phyloP scores from a whole-genome alignment of 306 rosid genomes.

The Trifolium repens region DNA sequence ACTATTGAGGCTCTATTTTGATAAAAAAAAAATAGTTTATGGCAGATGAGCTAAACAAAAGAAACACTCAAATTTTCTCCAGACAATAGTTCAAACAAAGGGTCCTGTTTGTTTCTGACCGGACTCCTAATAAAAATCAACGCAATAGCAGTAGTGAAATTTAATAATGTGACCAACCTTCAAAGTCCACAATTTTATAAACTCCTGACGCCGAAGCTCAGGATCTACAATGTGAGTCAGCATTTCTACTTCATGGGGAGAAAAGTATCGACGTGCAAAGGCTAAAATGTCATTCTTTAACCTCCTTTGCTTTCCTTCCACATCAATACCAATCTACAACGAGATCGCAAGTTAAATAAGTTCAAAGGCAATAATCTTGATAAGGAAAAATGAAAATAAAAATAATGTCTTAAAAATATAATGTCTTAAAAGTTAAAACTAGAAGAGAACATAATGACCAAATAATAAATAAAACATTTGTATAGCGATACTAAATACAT shows the following conservation, averaged over 20 bases:
- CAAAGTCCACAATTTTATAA: slow-evolving; percentile 60
- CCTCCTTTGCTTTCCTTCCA: slow-evolving; percentile 80
- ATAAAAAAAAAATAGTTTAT: too few species aligned
- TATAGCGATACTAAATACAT: slow-evolving; percentile 51
- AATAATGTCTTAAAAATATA: background rate
- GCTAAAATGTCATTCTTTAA: slow-evolving; percentile 70
- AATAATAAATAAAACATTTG: background rate
- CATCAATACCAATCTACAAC: slow-evolving; percentile 87
- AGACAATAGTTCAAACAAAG: background rate
- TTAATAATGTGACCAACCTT: slow-evolving; percentile 44
- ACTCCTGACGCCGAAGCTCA: slow-evolving; percentile 77
- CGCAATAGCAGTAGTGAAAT: background rate
- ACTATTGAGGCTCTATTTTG: too few species aligned
- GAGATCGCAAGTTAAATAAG: slow-evolving; percentile 32
- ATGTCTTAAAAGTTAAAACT: background rate
- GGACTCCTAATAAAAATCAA: slow-evolving; percentile 19
- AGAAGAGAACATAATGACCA: slow-evolving; percentile 18
- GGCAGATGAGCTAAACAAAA: too few species aligned
- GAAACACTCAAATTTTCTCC: background rate
- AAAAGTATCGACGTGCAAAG: slow-evolving; percentile 80
- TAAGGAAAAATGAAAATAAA: slow-evolving; percentile 19
- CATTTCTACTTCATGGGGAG: slow-evolving; percentile 70
- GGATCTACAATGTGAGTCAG: slow-evolving; percentile 70
- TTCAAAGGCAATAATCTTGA: slow-evolving; percentile 31
- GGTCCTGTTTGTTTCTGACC: slow-evolving; percentile 18